Evolutionary conservation across 441 rosid genomes (phyloP).

Genomic region (Populus hybrid): DNA sequence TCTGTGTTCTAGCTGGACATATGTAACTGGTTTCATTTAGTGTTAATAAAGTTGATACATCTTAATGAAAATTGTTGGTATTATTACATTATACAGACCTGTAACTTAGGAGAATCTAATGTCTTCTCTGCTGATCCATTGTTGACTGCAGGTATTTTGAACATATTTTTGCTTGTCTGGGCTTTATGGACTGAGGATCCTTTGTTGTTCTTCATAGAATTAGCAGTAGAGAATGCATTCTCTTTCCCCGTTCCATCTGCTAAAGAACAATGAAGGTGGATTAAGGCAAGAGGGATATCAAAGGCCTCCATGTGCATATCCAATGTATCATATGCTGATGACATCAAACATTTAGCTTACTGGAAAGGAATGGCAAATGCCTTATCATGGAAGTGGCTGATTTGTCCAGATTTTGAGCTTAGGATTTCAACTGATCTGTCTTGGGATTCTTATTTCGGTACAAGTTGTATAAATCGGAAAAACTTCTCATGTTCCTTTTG

Average conservation of each 20-base stretch:
- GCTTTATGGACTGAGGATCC: slow-evolving; percentile 26
- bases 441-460: slow-evolving; percentile 29
- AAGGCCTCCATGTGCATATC: neutral
- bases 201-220: slow-evolving; percentile 34
- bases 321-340: neutral
- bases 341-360: slow-evolving; percentile 21
- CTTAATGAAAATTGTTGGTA: neutral
- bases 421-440: slow-evolving; percentile 25
- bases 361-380: slow-evolving; percentile 28
- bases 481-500: slow-evolving; percentile 38
- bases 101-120: slow-evolving; percentile 39
- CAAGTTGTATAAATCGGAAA: slow-evolving; percentile 25
- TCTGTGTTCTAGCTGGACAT: slow-evolving; percentile 40
- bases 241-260: slow-evolving; percentile 40
- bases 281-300: neutral
- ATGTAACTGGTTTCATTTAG: slow-evolving; percentile 17
- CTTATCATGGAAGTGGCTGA: slow-evolving; percentile 21
- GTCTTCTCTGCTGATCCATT: slow-evolving; percentile 34
- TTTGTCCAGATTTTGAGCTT: slow-evolving; percentile 22
- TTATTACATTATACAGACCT: slow-evolving; percentile 32
- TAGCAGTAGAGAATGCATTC: slow-evolving; percentile 17
- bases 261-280: slow-evolving; percentile 13
- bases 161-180: slow-evolving; percentile 30
- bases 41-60: slow-evolving; percentile 2
- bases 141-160: slow-evolving; percentile 30